These are phyloP conservation scores for Stagonosporopsis cucurbitacearum DNA, from an alignment of 2,329 filamentous ascomycete genomes.

Conservation along the genomic window DNA sequence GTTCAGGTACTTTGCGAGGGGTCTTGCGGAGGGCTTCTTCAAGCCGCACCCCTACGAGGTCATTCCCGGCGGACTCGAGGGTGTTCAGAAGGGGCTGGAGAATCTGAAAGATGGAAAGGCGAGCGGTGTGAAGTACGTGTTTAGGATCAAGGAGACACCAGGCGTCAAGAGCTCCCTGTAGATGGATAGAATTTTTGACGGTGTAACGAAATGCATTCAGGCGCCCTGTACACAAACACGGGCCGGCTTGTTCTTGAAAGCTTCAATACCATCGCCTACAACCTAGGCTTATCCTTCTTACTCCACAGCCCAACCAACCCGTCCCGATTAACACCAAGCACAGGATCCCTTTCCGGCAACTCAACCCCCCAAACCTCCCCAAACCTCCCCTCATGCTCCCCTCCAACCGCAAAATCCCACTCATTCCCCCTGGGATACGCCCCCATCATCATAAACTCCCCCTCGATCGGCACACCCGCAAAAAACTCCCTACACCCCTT, in stretches of 20 bases:
- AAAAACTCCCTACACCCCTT: constrained; percentile 47
- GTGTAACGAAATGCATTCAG: neutral
- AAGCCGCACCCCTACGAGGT: constrained; percentile 60
- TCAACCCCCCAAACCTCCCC: constrained; percentile 55
- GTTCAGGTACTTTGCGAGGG: constrained; percentile 54
- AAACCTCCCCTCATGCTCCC: constrained; percentile 52
- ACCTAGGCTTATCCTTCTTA: neutral
- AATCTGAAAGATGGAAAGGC: constrained; percentile 66
- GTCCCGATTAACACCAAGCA: constrained; percentile 47
- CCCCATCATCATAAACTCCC: constrained; percentile 63
- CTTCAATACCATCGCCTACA: neutral
- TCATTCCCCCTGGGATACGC: constrained; percentile 58
- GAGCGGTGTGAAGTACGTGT: constrained; percentile 70
- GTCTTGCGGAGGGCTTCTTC: constrained; percentile 60
- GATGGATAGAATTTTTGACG: neutral
- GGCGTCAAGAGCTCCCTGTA: constrained; percentile 19
- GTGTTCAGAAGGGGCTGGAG: constrained; percentile 60
- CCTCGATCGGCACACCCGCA: constrained; percentile 46
- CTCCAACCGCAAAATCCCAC: constrained; percentile 61
- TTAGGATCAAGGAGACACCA: constrained; percentile 59
- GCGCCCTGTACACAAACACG: too few species aligned
- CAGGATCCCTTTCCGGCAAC: constrained; percentile 57
- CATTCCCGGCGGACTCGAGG: constrained; percentile 60
- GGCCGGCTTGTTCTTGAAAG: too few species aligned
- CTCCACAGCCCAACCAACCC: constrained; percentile 6